Conservation (phyloP, 2,329 filamentous ascomycete genomes). For the Reticulascus tulasneorum region DNA sequence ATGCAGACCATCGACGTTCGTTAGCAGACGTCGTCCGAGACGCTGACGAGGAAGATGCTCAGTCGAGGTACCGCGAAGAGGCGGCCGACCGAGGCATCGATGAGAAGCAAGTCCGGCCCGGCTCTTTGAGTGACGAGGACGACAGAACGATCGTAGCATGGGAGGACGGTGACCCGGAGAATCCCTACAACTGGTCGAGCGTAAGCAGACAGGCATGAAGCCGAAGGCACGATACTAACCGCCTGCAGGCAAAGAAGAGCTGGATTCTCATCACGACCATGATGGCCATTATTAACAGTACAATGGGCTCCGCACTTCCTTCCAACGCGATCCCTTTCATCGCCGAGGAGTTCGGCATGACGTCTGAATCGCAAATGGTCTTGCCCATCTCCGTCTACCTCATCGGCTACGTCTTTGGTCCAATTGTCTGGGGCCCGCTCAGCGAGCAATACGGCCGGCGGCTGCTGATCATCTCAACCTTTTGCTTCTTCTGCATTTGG, state of each 20-base stretch:
- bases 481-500: slow-evolving; percentile 44
- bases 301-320: slow-evolving; percentile 61
- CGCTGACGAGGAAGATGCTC: slow-evolving; percentile 37
- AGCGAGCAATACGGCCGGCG: slow-evolving; percentile 62
- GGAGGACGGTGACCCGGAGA: slow-evolving; percentile 44
- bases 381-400: slow-evolving; percentile 62
- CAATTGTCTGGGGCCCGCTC: slow-evolving; percentile 60
- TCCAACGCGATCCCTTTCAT: slow-evolving; percentile 60
- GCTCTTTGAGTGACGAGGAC: slow-evolving; percentile 22
- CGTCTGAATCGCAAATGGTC: slow-evolving; percentile 38
- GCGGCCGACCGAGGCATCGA: slow-evolving; percentile 29
- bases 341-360: slow-evolving; percentile 51
- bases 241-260: slow-evolving; percentile 48
- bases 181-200: slow-evolving; percentile 49
- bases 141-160: slow-evolving; percentile 29
- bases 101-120: slow-evolving; percentile 1
- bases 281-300: slow-evolving; percentile 62
- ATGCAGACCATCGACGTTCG: slow-evolving; percentile 3
- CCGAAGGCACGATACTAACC: too few species aligned
- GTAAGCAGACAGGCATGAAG: too few species aligned
- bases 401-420: slow-evolving; percentile 59
- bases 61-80: slow-evolving; percentile 36
- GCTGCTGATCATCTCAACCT: slow-evolving; percentile 40
- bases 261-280: slow-evolving; percentile 52
- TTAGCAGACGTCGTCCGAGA: slow-evolving; percentile 2